A percentile compares a stretch with the other conserved stretches of the same genome.
phyloP scores from a whole-genome alignment of 2,329 filamentous ascomycete species.

The Phaeosphaeria sp. region DNA sequence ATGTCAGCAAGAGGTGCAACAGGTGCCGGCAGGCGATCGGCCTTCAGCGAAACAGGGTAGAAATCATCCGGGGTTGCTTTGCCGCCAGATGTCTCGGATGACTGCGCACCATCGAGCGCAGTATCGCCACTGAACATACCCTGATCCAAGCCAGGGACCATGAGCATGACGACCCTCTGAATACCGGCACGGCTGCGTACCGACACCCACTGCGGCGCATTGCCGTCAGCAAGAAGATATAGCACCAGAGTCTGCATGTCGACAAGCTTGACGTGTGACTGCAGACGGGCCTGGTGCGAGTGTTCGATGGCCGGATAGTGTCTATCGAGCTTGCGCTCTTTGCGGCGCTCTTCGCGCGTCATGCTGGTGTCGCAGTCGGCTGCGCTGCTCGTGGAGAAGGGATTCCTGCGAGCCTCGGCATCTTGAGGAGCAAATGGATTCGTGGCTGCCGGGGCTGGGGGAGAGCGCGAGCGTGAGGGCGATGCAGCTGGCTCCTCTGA shows the following conservation, averaged over 20 bases:
- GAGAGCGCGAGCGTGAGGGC: not conserved
- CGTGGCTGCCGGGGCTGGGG: conserved; percentile 2
- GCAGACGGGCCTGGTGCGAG: conserved; percentile 59
- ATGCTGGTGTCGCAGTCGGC: conserved; percentile 5
- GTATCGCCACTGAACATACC: conserved; percentile 78
- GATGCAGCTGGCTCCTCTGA: conserved; percentile 1
- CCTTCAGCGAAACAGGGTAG: conserved; percentile 55
- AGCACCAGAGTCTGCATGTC: conserved; percentile 65
- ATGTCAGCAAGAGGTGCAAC: conserved; percentile 75
- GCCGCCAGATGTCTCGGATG: not conserved
- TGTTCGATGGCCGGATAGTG: conserved; percentile 57
- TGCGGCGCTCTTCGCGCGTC: conserved; percentile 32
- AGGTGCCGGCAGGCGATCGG: conserved; percentile 49
- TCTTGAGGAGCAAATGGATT: conserved; percentile 28
- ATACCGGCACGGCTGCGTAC: conserved; percentile 64
- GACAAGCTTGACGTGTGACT: conserved; percentile 62
- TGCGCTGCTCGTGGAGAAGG: conserved; percentile 21
- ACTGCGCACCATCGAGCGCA: conserved; percentile 18
- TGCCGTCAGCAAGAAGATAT: conserved; percentile 66
- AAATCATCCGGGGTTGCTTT: conserved; percentile 55
- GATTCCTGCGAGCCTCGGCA: conserved; percentile 20
- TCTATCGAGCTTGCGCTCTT: conserved; percentile 40
- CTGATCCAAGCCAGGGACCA: conserved; percentile 90
- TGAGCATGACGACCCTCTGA: conserved; percentile 81
- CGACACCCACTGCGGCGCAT: conserved; percentile 69